Conservation (phyloP, 2,329 filamentous ascomycete species). For the Fusarium nematophilum region DNA sequence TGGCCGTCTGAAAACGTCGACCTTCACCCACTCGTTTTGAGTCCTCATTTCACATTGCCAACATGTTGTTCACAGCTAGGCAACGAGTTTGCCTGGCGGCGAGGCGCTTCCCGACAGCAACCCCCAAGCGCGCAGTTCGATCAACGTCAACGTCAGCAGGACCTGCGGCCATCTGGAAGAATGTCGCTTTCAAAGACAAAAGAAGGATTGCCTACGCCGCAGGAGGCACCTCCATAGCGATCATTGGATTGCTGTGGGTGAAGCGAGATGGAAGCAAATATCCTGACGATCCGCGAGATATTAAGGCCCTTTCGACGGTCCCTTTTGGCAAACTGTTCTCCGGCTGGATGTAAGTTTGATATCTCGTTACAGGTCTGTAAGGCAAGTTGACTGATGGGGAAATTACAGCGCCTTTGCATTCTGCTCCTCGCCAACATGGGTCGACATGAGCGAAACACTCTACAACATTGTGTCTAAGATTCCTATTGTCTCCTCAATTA, state of each 20-base stretch:
- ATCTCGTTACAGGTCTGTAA: neutral
- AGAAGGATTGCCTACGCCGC: neutral
- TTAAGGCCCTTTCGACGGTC: slow-evolving; percentile 8
- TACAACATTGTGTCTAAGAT: slow-evolving; percentile 27
- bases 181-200: neutral
- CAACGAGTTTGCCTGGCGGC: neutral
- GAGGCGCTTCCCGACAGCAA: neutral
- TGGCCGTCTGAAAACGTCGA: neutral
- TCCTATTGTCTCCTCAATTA: slow-evolving; percentile 29
- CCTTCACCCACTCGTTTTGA: neutral
- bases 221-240: neutral
- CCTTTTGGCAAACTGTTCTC: slow-evolving; percentile 9
- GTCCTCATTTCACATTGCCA: neutral
- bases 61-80: slow-evolving; percentile 1
- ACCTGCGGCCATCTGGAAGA: neutral
- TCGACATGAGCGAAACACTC: slow-evolving; percentile 31
- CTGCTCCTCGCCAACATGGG: slow-evolving; percentile 36
- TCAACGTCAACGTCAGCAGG: neutral
- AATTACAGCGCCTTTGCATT: slow-evolving; percentile 31
- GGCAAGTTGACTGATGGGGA: neutral
- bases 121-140: neutral
- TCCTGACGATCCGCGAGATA: slow-evolving; percentile 3
- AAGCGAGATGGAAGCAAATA: slow-evolving; percentile 1
- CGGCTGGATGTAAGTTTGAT: slow-evolving; percentile 10
- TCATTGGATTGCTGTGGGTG: neutral